Conservation (phyloP, 345 rosid species). For the Camelina sativa region DNA sequence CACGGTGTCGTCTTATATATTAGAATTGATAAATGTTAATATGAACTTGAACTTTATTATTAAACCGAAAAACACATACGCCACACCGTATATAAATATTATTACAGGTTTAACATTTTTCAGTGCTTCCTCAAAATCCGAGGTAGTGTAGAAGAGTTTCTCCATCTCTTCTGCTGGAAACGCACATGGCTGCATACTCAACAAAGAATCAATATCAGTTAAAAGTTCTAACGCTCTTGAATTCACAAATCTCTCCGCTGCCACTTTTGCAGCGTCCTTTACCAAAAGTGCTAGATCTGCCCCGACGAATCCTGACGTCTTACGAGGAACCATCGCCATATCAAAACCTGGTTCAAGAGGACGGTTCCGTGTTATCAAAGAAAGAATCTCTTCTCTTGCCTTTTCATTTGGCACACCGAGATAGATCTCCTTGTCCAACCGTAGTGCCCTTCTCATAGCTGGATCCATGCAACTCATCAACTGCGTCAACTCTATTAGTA, state of each 20-base stretch:
- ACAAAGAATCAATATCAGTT: slow-evolving; percentile 45
- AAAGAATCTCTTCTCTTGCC: slow-evolving; percentile 64
- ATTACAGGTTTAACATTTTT: slow-evolving; percentile 49
- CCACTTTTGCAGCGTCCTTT: slow-evolving; percentile 63
- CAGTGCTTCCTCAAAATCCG: slow-evolving; percentile 56
- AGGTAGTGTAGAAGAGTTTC: background rate
- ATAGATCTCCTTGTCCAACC: slow-evolving; percentile 64
- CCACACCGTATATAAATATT: too few species aligned
- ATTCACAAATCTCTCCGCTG: slow-evolving; percentile 49
- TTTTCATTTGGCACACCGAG: slow-evolving; percentile 66
- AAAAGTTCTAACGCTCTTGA: slow-evolving; percentile 49
- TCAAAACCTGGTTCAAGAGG: slow-evolving; percentile 50
- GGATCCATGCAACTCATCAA: too few species aligned
- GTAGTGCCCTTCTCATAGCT: slow-evolving; percentile 67
- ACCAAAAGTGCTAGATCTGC: slow-evolving; percentile 63
- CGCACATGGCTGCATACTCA: slow-evolving; percentile 1
- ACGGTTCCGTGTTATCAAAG: slow-evolving; percentile 51
- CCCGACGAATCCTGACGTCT: slow-evolving; percentile 74
- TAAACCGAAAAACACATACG: too few species aligned
- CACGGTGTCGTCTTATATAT: too few species aligned
- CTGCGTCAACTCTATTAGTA: slow-evolving; percentile 72
- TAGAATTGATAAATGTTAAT: too few species aligned
- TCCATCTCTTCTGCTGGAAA: background rate
- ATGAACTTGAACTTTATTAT: too few species aligned
- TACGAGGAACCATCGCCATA: slow-evolving; percentile 57